Evolutionary conservation across 1,284 basidiomycete species (phyloP), one percentile per base, ranked within the genome.

Genomic region (Cryptococcus jaspeensis): DNA sequence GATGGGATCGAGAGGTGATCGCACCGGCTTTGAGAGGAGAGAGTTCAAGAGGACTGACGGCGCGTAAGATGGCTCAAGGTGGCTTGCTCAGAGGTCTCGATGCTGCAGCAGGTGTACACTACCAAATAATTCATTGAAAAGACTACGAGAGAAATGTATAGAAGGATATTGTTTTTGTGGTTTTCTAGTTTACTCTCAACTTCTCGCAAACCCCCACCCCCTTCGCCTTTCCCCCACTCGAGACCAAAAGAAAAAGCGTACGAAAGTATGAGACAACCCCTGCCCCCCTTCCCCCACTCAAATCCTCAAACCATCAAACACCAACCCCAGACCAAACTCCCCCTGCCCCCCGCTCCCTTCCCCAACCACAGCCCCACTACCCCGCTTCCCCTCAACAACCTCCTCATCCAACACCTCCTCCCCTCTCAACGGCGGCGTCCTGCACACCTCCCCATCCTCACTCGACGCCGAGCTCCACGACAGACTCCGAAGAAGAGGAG

Each of bases 291-390:
- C n/a, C 20, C 11, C 5, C 38, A 41, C 28, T 46, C 15, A 20
- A 22, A 50, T 36, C 16, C 15, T 45, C 42, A 53, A 25, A 20
- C 52, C 55, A 28, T 54, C 49, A 40, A 36, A 41, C 39, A 13
- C 40, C 55, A 15, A 39, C 50, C 45, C 22, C 36, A 53, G 35
- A 37, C 25, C 44, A 36, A 41, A 23, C 48, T 41, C 41, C 48
- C 46, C 6, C 80, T 78, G 9, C 75, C 64, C 12, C 65, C 61
- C 20, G 80, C 67, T 45, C 40, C 78, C 77, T 25, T 77, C 73
- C 49, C 81, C 56, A 41, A 75, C 76, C 12, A 64, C 75, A 22
- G 36, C 25, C 18, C 28, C 28, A 9, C 28, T 22, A 23, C 18
- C 50, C 62, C 37, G 25, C 39, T 42, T 35, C 38, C 32, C 46